These are phyloP conservation scores for Penicillium flavigenum DNA, from an alignment of 495 filamentous ascomycete genomes.

Conservation along the genomic window DNA sequence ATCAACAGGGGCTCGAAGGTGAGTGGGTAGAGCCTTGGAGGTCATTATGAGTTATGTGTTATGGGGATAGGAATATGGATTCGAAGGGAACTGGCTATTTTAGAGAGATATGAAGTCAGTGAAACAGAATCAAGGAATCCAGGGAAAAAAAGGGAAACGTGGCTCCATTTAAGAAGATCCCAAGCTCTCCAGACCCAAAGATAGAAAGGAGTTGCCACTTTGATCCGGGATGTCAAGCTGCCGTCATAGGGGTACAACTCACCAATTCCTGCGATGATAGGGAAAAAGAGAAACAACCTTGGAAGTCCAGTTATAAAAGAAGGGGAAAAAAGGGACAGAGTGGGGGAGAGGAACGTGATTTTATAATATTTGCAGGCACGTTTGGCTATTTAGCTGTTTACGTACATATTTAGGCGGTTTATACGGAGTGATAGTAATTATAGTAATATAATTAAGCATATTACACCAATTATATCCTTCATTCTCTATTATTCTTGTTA, in stretches of 20 bases:
- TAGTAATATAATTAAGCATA: too few species aligned
- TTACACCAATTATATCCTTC: too few species aligned
- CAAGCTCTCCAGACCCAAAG: neutral
- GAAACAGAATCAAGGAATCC: neutral
- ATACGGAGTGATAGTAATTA: too few species aligned
- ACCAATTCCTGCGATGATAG: constrained; percentile 5
- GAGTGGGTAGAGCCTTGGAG: constrained; percentile 68
- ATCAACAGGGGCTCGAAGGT: constrained; percentile 65
- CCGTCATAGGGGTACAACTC: constrained; percentile 31
- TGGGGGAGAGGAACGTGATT: constrained; percentile 25
- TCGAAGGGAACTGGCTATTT: neutral
- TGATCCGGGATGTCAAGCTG: constrained; percentile 30
- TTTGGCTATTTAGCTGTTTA: neutral
- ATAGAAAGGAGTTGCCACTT: constrained; percentile 32
- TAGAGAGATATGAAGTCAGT: neutral
- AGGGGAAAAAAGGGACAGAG: constrained; percentile 13
- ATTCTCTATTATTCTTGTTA: too few species aligned
- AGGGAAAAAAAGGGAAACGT: constrained; percentile 13
- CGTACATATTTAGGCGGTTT: too few species aligned
- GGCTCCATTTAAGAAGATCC: constrained; percentile 1
- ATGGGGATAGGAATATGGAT: neutral
- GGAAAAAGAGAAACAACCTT: constrained; percentile 8
- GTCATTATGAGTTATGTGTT: constrained; percentile 57
- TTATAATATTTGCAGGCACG: neutral
- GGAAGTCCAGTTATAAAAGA: constrained; percentile 5